Conservation (phyloP, 2,329 filamentous ascomycete species). For the Neonectria punicea region DNA sequence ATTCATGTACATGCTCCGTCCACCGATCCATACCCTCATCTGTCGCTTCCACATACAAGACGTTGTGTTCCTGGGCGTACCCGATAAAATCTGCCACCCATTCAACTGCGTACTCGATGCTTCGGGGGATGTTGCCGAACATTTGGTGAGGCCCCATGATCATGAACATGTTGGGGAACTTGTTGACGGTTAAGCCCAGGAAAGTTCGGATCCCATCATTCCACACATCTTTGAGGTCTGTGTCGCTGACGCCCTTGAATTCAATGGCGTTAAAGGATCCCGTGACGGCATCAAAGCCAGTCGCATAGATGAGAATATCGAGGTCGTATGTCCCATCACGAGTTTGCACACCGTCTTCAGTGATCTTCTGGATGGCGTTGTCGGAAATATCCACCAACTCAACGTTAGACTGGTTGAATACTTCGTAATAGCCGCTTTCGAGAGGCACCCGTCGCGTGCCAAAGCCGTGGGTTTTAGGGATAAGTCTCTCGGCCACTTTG, state of each 20-base stretch:
- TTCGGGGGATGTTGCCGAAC: slow-evolving; percentile 55
- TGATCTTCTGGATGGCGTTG: slow-evolving; percentile 30
- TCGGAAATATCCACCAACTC: slow-evolving; percentile 27
- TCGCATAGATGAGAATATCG: slow-evolving; percentile 38
- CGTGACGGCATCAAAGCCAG: slow-evolving; percentile 38
- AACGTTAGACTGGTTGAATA: slow-evolving; percentile 26
- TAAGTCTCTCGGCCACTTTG: slow-evolving; percentile 22
- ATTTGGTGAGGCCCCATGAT: slow-evolving; percentile 56
- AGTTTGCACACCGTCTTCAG: slow-evolving; percentile 28
- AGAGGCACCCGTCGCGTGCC: slow-evolving; percentile 24
- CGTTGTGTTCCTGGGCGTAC: slow-evolving; percentile 44
- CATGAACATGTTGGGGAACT: slow-evolving; percentile 62
- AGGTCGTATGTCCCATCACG: slow-evolving; percentile 24
- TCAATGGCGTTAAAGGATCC: slow-evolving; percentile 48
- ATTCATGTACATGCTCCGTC: slow-evolving; percentile 60
- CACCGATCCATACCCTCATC: slow-evolving; percentile 52
- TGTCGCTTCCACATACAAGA: slow-evolving; percentile 53
- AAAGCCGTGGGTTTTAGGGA: slow-evolving; percentile 27
- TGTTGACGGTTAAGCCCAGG: slow-evolving; percentile 54
- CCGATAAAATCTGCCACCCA: slow-evolving; percentile 51
- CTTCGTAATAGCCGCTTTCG: slow-evolving; percentile 28
- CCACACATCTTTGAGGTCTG: slow-evolving; percentile 50
- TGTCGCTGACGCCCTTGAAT: slow-evolving; percentile 58
- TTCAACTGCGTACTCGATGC: slow-evolving; percentile 53
- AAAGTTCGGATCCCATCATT: slow-evolving; percentile 50